Evolutionary conservation across 441 rosid genomes (phyloP).

Genomic region (Brassica hybrid): DNA sequence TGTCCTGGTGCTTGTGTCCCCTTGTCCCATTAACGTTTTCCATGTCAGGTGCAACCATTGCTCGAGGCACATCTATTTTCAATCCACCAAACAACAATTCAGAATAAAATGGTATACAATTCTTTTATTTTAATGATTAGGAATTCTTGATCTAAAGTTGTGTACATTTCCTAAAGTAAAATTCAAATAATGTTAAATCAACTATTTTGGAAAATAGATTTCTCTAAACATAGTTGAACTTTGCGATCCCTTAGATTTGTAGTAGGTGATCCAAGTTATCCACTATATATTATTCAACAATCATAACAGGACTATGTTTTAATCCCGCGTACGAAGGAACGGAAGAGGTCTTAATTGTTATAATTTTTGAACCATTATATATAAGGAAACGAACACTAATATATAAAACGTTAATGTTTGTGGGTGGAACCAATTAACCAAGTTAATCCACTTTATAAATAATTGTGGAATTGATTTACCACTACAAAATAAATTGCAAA

Average conservation of each 20-base stretch:
- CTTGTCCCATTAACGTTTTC: constrained; percentile 51
- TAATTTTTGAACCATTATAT: too few relatives aligned
- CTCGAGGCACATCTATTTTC: constrained; percentile 46
- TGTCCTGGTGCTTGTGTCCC: constrained; percentile 48
- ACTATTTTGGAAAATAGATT: background rate
- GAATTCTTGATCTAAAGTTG: background rate
- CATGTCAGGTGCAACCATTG: constrained; percentile 48
- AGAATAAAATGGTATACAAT: background rate
- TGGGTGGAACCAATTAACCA: background rate
- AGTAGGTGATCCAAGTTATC: background rate
- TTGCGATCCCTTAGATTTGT: background rate
- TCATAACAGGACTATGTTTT: background rate
- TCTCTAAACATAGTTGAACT: background rate
- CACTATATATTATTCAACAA: background rate
- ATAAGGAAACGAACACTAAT: background rate
- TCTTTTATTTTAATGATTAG: background rate
- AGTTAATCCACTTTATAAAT: background rate
- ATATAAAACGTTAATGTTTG: too few relatives aligned
- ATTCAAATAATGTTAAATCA: background rate
- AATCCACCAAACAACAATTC: background rate
- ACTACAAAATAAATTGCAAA: background rate
- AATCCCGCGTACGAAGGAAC: background rate
- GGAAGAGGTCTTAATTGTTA: background rate
- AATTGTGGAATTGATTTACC: background rate
- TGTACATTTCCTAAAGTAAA: background rate